Conservation (phyloP, 2,329 filamentous ascomycete species). For the Keithomyces neogunnii region DNA sequence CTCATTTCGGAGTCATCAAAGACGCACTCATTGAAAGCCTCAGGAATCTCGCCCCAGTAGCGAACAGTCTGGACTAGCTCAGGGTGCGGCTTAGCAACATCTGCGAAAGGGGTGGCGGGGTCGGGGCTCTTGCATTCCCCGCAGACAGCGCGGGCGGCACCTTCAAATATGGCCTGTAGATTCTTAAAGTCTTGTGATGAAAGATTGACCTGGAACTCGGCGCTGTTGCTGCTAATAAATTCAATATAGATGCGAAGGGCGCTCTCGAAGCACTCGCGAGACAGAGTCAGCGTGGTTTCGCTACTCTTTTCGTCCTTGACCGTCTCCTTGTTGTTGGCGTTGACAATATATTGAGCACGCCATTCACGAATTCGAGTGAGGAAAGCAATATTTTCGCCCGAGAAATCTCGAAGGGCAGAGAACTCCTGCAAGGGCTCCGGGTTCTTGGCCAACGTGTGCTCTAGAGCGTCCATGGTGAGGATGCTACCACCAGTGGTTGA, state of each 20-base stretch:
- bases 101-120: constrained; percentile 35
- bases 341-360: constrained; percentile 20
- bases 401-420: constrained; percentile 55
- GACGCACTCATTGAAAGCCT: constrained; percentile 40
- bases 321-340: constrained; percentile 13
- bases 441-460: constrained; percentile 48
- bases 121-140: constrained; percentile 30
- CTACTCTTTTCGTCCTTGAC: constrained; percentile 7
- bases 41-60: constrained; percentile 38
- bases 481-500: constrained; percentile 33
- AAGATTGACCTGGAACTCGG: constrained; percentile 60
- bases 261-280: constrained; percentile 44
- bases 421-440: constrained; percentile 50
- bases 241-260: constrained; percentile 54
- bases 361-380: constrained; percentile 44
- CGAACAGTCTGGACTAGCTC: constrained; percentile 18
- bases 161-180: constrained; percentile 49
- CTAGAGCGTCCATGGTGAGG: constrained; percentile 51
- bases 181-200: constrained; percentile 45
- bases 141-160: constrained; percentile 37
- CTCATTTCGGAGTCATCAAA: constrained; percentile 53
- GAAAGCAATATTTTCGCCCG: constrained; percentile 61
- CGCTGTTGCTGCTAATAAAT: constrained; percentile 51
- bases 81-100: constrained; percentile 11
- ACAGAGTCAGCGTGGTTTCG: constrained; percentile 18